phyloP scores from a whole-genome alignment of 2,329 filamentous ascomycete genomes.

The Fusarium hostae region DNA sequence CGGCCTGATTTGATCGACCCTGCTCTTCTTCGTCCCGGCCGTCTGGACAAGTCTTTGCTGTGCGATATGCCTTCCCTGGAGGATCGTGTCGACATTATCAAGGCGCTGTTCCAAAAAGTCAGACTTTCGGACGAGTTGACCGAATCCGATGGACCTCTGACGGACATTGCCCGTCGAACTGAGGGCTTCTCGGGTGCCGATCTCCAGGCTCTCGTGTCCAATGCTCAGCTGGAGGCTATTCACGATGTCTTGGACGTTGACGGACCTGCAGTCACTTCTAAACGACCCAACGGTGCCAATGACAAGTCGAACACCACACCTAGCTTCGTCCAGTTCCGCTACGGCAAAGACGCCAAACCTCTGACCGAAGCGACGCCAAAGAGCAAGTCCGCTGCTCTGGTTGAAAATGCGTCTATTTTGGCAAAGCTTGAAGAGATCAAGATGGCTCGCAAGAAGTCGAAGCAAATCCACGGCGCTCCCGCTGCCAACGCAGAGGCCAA shows the following conservation, averaged over 20 bases:
- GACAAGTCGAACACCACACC: conserved; percentile 49
- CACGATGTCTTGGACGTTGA: conserved; percentile 81
- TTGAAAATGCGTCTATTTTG: conserved; percentile 81
- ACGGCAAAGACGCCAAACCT: conserved; percentile 68
- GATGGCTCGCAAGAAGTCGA: conserved; percentile 66
- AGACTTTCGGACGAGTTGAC: conserved; percentile 75
- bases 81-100: conserved; percentile 89
- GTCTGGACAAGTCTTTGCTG: conserved; percentile 90
- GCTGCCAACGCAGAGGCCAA: conserved; percentile 42
- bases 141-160: conserved; percentile 65
- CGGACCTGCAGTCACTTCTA: conserved; percentile 57
- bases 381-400: conserved; percentile 66
- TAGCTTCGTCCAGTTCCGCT: conserved; percentile 85
- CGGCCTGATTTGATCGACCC: conserved; percentile 96
- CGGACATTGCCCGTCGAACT: conserved; percentile 81
- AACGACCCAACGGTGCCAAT: conserved; percentile 50
- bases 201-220: conserved; percentile 93
- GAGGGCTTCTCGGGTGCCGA: conserved; percentile 95
- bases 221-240: conserved; percentile 96
- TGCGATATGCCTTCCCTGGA: conserved; percentile 86
- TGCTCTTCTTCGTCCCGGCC: conserved; percentile 87
- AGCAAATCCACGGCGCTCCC: conserved; percentile 48
- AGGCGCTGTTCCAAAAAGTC: conserved; percentile 84
- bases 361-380: conserved; percentile 56
- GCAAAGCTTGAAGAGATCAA: conserved; percentile 87